These are phyloP conservation scores for Triticum urartu DNA, from an alignment of 176 grass and related monocot genomes.

Conservation along the genomic window DNA sequence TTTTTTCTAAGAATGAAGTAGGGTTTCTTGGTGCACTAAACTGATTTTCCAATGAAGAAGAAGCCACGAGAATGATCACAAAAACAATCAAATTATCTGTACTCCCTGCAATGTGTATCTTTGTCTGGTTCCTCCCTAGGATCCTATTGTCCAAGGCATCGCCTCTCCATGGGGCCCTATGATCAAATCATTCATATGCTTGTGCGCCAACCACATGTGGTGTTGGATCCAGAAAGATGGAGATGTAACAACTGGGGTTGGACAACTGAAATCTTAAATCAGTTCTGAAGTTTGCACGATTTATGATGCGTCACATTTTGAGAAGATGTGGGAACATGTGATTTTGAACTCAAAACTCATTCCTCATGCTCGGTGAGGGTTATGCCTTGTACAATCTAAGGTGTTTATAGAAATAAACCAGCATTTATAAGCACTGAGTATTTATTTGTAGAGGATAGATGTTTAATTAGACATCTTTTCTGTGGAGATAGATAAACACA, in stretches of 20 bases:
- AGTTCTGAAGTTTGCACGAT: constrained; percentile 5
- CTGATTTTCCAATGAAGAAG: constrained; percentile 1
- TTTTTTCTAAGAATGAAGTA: background rate
- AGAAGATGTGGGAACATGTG: background rate
- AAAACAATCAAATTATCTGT: constrained; percentile 6
- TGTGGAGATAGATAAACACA: no score
- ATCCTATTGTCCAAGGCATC: constrained; percentile 40
- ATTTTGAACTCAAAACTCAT: constrained; percentile 1
- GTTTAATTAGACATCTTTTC: no score
- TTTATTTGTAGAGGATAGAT: no score
- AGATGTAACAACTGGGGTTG: background rate
- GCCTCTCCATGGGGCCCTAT: constrained; percentile 7
- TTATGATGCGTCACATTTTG: background rate
- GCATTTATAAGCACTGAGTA: no score
- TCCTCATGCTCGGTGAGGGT: constrained; percentile 2
- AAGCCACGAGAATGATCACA: background rate
- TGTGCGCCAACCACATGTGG: constrained; percentile 23
- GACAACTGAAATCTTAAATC: background rate
- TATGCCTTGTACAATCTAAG: no score
- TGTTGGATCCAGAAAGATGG: constrained; percentile 1
- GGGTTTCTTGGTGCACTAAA: background rate
- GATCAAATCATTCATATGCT: constrained; percentile 18
- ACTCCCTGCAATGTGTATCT: background rate
- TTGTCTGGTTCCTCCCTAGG: constrained; percentile 40
- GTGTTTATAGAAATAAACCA: no score